These are phyloP conservation scores for Cadophora gregata DNA, from an alignment of 2,329 filamentous ascomycete genomes.

Conservation along the genomic window DNA sequence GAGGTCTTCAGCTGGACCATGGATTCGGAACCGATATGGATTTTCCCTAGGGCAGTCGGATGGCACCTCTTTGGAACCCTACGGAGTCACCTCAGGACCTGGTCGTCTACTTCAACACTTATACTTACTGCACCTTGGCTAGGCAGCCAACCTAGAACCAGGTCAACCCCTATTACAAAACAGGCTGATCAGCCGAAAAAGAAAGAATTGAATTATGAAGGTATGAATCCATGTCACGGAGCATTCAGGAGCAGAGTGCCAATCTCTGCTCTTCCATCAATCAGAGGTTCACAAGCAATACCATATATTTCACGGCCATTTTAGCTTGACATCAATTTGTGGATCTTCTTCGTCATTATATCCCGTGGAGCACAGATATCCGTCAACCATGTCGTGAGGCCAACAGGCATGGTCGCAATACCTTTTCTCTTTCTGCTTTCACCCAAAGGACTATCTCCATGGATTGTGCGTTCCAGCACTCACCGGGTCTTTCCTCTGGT, in stretches of 20 bases:
- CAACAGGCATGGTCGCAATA: constrained; percentile 28
- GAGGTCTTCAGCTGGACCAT: not conserved
- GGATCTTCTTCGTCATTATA: not conserved
- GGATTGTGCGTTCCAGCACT: not conserved
- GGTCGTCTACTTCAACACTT: not conserved
- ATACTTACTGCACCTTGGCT: not conserved
- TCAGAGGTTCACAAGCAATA: not conserved
- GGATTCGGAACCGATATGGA: constrained; percentile 15
- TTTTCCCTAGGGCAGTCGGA: not conserved
- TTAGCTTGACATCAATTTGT: not conserved
- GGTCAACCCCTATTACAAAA: not conserved
- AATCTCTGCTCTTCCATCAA: not conserved
- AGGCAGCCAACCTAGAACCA: not conserved
- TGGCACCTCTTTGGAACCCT: constrained; percentile 10
- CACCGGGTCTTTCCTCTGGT: not conserved
- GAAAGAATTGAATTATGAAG: not conserved
- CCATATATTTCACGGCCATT: not conserved
- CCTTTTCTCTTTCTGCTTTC: constrained; percentile 33
- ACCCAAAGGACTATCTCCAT: not conserved
- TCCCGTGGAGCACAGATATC: not conserved
- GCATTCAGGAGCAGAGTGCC: not conserved
- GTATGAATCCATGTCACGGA: constrained; percentile 1
- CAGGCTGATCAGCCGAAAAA: constrained; percentile 7
- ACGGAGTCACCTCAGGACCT: not conserved
- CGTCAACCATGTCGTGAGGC: constrained; percentile 26